These are phyloP conservation scores for Pedinophyceae sp. DNA, from an alignment of 139 green algal species.

Conservation along the genomic window DNA sequence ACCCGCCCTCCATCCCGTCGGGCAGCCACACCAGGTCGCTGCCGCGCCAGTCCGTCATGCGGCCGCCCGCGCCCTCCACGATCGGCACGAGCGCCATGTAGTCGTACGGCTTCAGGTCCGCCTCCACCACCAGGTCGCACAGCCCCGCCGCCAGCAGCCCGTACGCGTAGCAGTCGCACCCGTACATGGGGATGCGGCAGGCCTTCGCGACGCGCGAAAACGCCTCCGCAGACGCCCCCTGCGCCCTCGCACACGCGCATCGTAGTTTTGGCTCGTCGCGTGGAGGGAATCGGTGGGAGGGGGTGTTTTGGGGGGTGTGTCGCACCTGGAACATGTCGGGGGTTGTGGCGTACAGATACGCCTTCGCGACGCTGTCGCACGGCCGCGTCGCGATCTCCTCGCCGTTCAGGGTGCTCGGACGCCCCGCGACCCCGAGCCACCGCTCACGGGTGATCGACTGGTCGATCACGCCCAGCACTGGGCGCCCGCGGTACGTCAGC, in stretches of 20 bases:
- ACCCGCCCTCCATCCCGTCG: slow-evolving; percentile 17
- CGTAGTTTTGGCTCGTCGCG: too few relatives aligned
- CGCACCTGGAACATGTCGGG: slow-evolving; percentile 75
- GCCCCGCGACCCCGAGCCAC: slow-evolving; percentile 74
- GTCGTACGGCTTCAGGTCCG: slow-evolving; percentile 92
- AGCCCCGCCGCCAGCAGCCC: slow-evolving; percentile 75
- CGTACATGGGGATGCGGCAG: slow-evolving; percentile 76
- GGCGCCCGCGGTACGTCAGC: slow-evolving; percentile 67
- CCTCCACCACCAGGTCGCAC: slow-evolving; percentile 80
- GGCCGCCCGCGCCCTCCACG: slow-evolving; percentile 77
- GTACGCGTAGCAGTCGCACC: slow-evolving; percentile 98
- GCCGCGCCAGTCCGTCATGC: slow-evolving; percentile 86
- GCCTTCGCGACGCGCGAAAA: too few relatives aligned
- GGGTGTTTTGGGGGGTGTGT: too few relatives aligned
- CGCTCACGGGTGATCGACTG: slow-evolving; percentile 77
- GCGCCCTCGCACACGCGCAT: too few relatives aligned
- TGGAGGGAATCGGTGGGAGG: not conserved
- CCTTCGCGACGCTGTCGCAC: slow-evolving; percentile 20
- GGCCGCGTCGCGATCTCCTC: slow-evolving; percentile 11
- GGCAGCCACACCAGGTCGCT: slow-evolving; percentile 32
- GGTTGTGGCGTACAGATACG: slow-evolving; percentile 74
- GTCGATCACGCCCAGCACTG: slow-evolving; percentile 89
- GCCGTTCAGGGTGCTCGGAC: slow-evolving; percentile 67
- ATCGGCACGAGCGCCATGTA: slow-evolving; percentile 94
- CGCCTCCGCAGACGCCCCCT: too few relatives aligned